Evolutionary conservation across 2,329 filamentous ascomycete species (phyloP).

Genomic region (Ciborinia camelliae): DNA sequence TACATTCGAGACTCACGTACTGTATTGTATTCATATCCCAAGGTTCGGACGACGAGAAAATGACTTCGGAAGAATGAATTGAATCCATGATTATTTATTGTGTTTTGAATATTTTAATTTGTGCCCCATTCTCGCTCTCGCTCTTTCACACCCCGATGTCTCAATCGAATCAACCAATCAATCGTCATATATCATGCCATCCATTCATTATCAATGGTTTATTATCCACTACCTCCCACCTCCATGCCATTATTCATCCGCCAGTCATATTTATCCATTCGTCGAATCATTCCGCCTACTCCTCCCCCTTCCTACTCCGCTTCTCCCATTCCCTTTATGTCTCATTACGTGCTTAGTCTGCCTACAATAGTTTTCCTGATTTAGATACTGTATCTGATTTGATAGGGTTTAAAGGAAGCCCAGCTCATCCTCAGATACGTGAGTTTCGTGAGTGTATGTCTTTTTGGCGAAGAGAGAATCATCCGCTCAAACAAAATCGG

Average conservation of each 20-base stretch:
- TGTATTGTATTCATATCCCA: background rate
- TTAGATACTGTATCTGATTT: background rate
- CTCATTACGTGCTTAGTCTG: background rate
- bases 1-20: too few species aligned
- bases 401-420: background rate
- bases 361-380: background rate
- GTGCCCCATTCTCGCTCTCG: background rate
- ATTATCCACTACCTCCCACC: background rate
- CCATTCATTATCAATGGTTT: constrained; percentile 14
- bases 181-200: constrained; percentile 11
- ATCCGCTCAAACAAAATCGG: constrained; percentile 37
- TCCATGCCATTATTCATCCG: background rate
- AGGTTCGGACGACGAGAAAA: background rate
- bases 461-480: background rate
- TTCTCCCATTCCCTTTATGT: background rate
- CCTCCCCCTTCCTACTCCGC: background rate
- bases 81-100: background rate
- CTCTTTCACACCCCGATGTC: background rate
- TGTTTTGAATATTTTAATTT: background rate
- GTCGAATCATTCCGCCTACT: background rate
- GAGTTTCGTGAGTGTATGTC: background rate
- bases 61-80: background rate
- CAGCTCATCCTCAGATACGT: background rate
- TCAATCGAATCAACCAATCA: constrained; percentile 2
- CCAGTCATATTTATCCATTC: background rate